A percentile compares a stretch with the other conserved stretches of the same genome.
Conservation (phyloP, 331 rosid species). For the Acacia concinna region DNA sequence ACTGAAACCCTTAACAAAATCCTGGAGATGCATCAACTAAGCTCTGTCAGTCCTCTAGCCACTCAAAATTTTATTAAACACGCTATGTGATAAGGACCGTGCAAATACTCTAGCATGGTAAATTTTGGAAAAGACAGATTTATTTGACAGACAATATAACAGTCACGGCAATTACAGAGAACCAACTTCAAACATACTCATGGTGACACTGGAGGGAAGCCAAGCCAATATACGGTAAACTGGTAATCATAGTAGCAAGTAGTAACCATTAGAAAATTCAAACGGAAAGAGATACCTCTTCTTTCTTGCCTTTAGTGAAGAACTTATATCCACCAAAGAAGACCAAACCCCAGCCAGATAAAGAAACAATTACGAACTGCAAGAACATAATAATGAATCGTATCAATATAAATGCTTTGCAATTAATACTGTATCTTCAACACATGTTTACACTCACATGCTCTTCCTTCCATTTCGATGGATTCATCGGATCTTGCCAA, state of each 20-base stretch:
- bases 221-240: constrained; percentile 10
- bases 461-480: constrained; percentile 97
- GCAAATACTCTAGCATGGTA: constrained; percentile 8
- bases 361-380: constrained; percentile 80
- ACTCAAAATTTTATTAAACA: background rate
- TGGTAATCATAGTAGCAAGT: constrained; percentile 2
- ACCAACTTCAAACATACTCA: constrained; percentile 17
- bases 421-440: constrained; percentile 9
- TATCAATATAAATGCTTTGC: constrained; percentile 11
- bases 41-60: background rate
- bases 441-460: constrained; percentile 63
- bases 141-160: background rate
- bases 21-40: constrained; percentile 10
- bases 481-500: constrained; percentile 88
- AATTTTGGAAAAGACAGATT: background rate
- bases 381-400: constrained; percentile 30
- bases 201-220: background rate
- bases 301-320: constrained; percentile 71
- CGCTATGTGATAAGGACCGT: background rate
- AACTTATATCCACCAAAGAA: constrained; percentile 59
- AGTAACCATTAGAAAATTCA: constrained; percentile 1
- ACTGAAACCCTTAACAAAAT: background rate
- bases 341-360: constrained; percentile 79
- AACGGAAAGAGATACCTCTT: constrained; percentile 57
- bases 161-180: constrained; percentile 18